Conservation (phyloP, 1,139 yeast genomes). For the Suhomyces bribrorum region DNA sequence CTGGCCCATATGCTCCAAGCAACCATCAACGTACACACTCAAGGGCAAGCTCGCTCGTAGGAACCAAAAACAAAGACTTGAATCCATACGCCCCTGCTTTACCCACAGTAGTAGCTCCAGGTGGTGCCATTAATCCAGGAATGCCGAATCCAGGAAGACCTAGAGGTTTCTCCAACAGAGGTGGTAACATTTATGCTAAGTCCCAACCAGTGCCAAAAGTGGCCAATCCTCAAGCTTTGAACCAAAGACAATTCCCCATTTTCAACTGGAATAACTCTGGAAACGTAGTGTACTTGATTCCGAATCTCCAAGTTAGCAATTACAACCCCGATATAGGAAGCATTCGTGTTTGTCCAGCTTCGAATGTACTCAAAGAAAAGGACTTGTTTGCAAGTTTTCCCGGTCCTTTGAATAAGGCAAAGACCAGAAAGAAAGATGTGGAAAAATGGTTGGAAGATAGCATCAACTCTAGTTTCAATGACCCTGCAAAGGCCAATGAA, state of each 20-base stretch:
- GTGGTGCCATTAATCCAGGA: constrained; percentile 2
- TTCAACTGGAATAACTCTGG: constrained; percentile 65
- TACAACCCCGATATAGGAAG: constrained; percentile 14
- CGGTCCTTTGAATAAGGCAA: constrained; percentile 61
- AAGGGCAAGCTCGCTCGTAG: constrained; percentile 45
- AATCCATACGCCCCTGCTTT: constrained; percentile 49
- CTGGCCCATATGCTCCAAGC: constrained; percentile 51
- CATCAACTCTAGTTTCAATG: constrained; percentile 15
- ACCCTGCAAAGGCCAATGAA: constrained; percentile 22
- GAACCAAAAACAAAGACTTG: constrained; percentile 39
- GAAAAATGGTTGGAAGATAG: constrained; percentile 57
- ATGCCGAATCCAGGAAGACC: constrained; percentile 19
- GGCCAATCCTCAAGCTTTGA: constrained; percentile 37
- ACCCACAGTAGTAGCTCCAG: constrained; percentile 18
- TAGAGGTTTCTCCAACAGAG: constrained; percentile 33
- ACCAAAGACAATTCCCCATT: constrained; percentile 71
- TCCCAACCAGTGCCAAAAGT: constrained; percentile 26
- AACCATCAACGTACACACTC: constrained; percentile 40
- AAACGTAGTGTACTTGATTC: constrained; percentile 33
- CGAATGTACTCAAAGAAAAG: constrained; percentile 23
- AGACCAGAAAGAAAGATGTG: constrained; percentile 61
- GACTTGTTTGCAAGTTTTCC: constrained; percentile 46
- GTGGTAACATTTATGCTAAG: constrained; percentile 26
- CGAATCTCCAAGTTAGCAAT: constrained; percentile 20
- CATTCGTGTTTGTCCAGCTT: constrained; percentile 21